Conservation (phyloP, 2,329 filamentous ascomycete genomes). For the Ceratocystis huliohia region DNA sequence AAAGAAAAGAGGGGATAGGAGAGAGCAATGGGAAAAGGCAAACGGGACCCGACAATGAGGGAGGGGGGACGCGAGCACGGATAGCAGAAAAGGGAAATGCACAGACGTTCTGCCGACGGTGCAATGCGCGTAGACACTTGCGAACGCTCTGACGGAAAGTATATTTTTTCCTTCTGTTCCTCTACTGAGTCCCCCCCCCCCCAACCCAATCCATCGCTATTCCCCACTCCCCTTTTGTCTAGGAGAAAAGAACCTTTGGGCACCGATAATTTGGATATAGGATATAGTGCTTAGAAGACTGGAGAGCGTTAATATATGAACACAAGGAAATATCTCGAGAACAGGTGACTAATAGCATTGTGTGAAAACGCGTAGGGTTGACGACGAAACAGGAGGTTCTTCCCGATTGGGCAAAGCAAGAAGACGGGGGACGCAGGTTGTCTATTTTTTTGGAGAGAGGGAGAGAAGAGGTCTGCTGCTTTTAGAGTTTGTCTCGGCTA, state of each 20-base stretch:
- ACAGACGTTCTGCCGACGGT: conserved; percentile 1
- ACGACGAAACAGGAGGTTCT: too few relatives aligned
- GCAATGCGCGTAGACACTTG: neutral
- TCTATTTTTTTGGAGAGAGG: neutral
- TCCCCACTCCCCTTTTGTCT: too few relatives aligned
- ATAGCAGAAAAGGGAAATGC: neutral
- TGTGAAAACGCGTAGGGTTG: neutral
- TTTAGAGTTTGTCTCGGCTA: neutral
- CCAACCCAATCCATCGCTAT: too few relatives aligned
- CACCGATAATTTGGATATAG: too few relatives aligned
- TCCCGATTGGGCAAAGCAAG: too few relatives aligned
- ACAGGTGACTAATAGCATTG: neutral
- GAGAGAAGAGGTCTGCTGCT: neutral
- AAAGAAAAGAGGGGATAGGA: neutral
- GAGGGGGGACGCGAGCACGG: neutral
- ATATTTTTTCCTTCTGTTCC: neutral
- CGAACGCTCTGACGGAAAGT: neutral
- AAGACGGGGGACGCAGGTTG: too few relatives aligned
- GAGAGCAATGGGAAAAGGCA: neutral
- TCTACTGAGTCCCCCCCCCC: too few relatives aligned
- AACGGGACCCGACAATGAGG: neutral
- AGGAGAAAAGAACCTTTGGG: too few relatives aligned
- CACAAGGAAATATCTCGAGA: neutral
- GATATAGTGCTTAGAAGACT: too few relatives aligned
- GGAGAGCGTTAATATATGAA: too few relatives aligned